Evolutionary conservation across 1,139 yeast genomes (phyloP), one percentile per base, ranked within the genome.

Genomic region (Suhomyces yuchorum): DNA sequence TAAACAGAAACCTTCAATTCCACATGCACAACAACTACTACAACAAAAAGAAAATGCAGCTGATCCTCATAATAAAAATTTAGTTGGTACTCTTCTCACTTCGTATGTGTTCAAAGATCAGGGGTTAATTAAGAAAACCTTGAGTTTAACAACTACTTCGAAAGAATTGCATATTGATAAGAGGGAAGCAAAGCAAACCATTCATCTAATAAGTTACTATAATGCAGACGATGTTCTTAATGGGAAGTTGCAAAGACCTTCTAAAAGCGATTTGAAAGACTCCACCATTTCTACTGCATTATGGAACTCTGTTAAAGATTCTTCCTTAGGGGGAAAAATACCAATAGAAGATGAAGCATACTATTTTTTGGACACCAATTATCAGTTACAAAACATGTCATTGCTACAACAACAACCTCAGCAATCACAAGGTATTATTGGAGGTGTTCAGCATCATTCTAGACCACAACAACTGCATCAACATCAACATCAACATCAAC

Each of bases 51-150:
- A 43, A 18, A 26, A 32, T 17, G 15, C 32, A 9, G 36, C 36
- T 11, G 48, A 45, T n/a, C 32, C 32, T 15, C 38, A 45, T 18
- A 47, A 42, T 33, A 54, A 48, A 32, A 47, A 42, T 26, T 39
- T 47, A 12, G 46, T 48, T 18, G 56, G 56, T 4, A 40, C 42
- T 33, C 17, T 82, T 38, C 79, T 79, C 7, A 79, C 81, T 33
- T 77, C 85, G 4, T 84, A 82, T 57, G 85, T 86, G 6, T 85
- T 85, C 60, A 85, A 85, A 60, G 87, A 84, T 48, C 81, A 81
- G 48, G 96, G 96, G 0, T 74, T 91, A 42, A 82, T 90, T 51
- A 91, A 91, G 65, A 90, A 90, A 64, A 88, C 97, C 0, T 73
- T 91, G 54, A 82, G 92, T 4, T 71, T 90, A 15, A 78, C 80